A percentile compares a stretch with the other conserved stretches of the same genome.
Evolutionary conservation across 2,329 filamentous ascomycete genomes (phyloP).

Genomic region (Hypoxylon sp.): DNA sequence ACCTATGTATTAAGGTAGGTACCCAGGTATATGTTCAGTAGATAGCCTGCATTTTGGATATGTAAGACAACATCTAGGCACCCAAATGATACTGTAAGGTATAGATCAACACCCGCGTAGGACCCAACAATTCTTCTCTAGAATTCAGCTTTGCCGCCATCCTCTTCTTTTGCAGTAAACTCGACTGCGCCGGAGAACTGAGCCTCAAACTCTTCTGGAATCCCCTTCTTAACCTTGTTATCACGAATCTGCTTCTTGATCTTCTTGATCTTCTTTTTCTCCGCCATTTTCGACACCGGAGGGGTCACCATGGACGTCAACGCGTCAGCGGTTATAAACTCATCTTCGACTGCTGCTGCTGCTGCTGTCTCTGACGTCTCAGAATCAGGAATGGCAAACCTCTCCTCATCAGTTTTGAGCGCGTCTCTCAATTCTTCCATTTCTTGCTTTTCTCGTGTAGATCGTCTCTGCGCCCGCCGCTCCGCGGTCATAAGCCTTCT

Average conservation of each 20-base stretch:
- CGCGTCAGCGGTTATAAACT: constrained; percentile 2
- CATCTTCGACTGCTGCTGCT: not conserved
- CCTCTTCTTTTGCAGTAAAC: too few species aligned
- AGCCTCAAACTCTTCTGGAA: constrained; percentile 30
- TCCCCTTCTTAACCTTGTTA: constrained; percentile 1
- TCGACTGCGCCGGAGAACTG: constrained; percentile 18
- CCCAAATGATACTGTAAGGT: too few species aligned
- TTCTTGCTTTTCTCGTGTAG: not conserved
- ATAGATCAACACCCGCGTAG: too few species aligned
- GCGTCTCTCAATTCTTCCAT: not conserved
- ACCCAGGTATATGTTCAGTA: too few species aligned
- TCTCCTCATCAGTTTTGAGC: not conserved
- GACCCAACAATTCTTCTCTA: too few species aligned
- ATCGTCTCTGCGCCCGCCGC: not conserved
- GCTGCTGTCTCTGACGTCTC: too few species aligned
- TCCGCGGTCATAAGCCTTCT: constrained; percentile 5
- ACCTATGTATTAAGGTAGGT: too few species aligned
- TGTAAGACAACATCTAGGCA: too few species aligned
- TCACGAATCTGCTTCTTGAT: not conserved
- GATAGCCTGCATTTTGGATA: too few species aligned
- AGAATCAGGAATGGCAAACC: too few species aligned
- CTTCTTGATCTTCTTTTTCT: constrained; percentile 3
- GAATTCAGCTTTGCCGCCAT: too few species aligned
- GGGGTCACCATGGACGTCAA: constrained; percentile 16
- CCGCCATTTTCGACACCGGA: not conserved